These are phyloP conservation scores for Hibiscus trionum DNA, from an alignment of 345 rosid genomes.

Conservation along the genomic window DNA sequence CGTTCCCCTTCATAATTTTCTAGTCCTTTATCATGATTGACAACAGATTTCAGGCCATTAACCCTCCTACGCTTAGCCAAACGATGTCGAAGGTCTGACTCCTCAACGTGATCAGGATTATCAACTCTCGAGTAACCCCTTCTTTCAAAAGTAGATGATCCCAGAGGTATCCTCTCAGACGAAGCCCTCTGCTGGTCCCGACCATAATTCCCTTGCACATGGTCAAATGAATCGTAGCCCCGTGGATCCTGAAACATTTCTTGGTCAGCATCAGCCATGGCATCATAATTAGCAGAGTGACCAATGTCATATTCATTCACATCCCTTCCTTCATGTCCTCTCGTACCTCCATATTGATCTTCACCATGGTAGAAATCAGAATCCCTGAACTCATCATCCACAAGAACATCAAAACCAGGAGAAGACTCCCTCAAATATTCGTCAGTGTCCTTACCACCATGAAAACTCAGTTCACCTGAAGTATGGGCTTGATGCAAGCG, in stretches of 20 bases:
- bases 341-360: slow-evolving; percentile 50
- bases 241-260: slow-evolving; percentile 38
- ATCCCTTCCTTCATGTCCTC: slow-evolving; percentile 50
- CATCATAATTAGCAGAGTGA: slow-evolving; percentile 36
- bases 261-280: slow-evolving; percentile 35
- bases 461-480: slow-evolving; percentile 42
- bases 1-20: slow-evolving; percentile 36
- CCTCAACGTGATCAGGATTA: slow-evolving; percentile 40
- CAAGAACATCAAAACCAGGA: slow-evolving; percentile 97
- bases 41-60: slow-evolving; percentile 59
- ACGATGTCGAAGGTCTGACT: slow-evolving; percentile 60
- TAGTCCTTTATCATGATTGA: slow-evolving; percentile 41
- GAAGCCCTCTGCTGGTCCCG: slow-evolving; percentile 52
- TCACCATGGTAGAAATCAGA: slow-evolving; percentile 61
- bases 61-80: slow-evolving; percentile 61
- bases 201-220: slow-evolving; percentile 39
- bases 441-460: slow-evolving; percentile 56
- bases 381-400: slow-evolving; percentile 66
- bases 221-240: slow-evolving; percentile 43
- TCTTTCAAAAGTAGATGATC: slow-evolving; percentile 41
- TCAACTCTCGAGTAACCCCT: slow-evolving; percentile 39
- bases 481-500: slow-evolving; percentile 37
- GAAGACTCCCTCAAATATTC: slow-evolving; percentile 74
- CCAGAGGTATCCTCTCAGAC: slow-evolving; percentile 37
- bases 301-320: slow-evolving; percentile 43